These are phyloP conservation scores for Ailanthus altissimus DNA, from an alignment of 345 rosid genomes.

Conservation along the genomic window DNA sequence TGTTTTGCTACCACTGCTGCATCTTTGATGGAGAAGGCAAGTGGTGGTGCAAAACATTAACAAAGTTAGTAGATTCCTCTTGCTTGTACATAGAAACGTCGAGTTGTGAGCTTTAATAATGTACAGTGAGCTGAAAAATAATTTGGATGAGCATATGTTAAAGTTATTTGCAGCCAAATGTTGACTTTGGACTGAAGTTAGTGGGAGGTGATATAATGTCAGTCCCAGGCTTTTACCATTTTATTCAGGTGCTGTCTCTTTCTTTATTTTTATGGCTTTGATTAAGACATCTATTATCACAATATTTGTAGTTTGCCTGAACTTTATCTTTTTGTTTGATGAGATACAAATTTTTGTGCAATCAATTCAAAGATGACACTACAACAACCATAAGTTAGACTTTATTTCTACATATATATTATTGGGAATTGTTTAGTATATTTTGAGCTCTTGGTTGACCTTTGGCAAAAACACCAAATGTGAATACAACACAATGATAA, in stretches of 20 bases:
- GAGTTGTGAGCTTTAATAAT: background rate
- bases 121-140: background rate
- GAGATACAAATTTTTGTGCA: background rate
- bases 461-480: slow-evolving; percentile 14
- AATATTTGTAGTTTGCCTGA: slow-evolving; percentile 10
- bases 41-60: slow-evolving; percentile 1
- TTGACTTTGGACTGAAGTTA: slow-evolving; percentile 54
- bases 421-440: slow-evolving; percentile 1
- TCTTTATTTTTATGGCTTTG: slow-evolving; percentile 3
- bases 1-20: slow-evolving; percentile 40
- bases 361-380: background rate
- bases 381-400: slow-evolving; percentile 1
- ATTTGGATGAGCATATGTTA: slow-evolving; percentile 10
- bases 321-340: background rate
- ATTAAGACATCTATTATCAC: background rate
- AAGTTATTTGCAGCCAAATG: slow-evolving; percentile 38
- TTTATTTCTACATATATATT: slow-evolving; percentile 13
- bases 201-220: slow-evolving; percentile 54
- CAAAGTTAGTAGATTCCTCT: background rate
- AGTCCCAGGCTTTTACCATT: slow-evolving; percentile 47
- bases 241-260: slow-evolving; percentile 42
- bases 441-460: slow-evolving; percentile 25
- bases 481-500: slow-evolving; percentile 13
- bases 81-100: background rate
- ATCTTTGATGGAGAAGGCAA: slow-evolving; percentile 50